Conservation (phyloP, 2,329 filamentous ascomycete species). For the Lecanicillium sp. region DNA sequence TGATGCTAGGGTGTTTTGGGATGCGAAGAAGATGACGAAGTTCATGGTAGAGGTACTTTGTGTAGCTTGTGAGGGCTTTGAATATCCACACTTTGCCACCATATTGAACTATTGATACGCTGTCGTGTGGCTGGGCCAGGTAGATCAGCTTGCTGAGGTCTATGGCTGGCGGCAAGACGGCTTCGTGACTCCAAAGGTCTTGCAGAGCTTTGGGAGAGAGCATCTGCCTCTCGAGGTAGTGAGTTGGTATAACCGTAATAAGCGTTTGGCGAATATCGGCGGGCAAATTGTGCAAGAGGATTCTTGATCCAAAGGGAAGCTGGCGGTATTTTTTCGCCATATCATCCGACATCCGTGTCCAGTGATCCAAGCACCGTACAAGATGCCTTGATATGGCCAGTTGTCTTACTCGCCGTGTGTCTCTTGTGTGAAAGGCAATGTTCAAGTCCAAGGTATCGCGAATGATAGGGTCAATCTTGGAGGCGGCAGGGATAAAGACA, state of each 20-base stretch:
- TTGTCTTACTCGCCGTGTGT: constrained; percentile 34
- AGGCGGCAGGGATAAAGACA: constrained; percentile 46
- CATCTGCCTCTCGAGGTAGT: constrained; percentile 45
- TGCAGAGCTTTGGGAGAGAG: constrained; percentile 33
- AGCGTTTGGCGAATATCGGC: constrained; percentile 35
- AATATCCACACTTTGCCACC: constrained; percentile 38
- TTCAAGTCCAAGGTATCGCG: constrained; percentile 34
- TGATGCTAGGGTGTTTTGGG: constrained; percentile 42
- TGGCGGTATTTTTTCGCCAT: constrained; percentile 29
- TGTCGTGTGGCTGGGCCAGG: constrained; percentile 48
- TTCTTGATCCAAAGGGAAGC: constrained; percentile 48
- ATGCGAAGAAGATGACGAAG: constrained; percentile 45
- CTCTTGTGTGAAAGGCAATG: constrained; percentile 45
- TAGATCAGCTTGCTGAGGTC: constrained; percentile 43
- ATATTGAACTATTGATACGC: constrained; percentile 45
- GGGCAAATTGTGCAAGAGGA: constrained; percentile 44
- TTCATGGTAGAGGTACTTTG: constrained; percentile 55
- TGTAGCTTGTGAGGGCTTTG: constrained; percentile 48
- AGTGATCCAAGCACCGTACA: constrained; percentile 43
- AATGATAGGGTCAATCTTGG: constrained; percentile 29
- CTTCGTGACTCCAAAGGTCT: constrained; percentile 32
- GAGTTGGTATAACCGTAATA: constrained; percentile 38
- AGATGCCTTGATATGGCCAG: constrained; percentile 47
- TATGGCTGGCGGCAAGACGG: constrained; percentile 35
- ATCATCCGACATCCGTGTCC: constrained; percentile 30